These are phyloP conservation scores for Chionographis japonica DNA, from an alignment of 106 monocot species.

Conservation along the genomic window DNA sequence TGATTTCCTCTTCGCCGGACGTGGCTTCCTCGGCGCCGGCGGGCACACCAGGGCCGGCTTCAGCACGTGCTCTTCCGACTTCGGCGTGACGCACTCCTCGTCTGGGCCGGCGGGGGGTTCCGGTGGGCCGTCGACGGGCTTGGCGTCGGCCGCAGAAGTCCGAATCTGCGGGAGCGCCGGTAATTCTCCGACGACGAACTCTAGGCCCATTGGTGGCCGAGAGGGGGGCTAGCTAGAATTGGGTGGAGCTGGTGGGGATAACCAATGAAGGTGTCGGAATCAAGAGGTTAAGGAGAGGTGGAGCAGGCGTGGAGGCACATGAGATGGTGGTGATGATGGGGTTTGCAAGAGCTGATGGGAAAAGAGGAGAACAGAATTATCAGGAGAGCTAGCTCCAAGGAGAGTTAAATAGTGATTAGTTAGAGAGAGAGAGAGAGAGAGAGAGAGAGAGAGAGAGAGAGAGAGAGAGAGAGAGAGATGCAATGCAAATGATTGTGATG, in stretches of 20 bases:
- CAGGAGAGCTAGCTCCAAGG: background rate
- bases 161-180: background rate
- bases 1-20: conserved; percentile 18
- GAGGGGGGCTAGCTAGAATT: background rate
- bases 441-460: conserved; percentile 7
- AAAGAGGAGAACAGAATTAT: conserved; percentile 1
- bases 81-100: conserved; percentile 11
- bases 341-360: background rate
- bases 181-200: background rate
- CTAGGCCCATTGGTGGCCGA: conserved; percentile 2
- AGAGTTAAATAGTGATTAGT: background rate
- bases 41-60: conserved; percentile 24
- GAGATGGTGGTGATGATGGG: conserved; percentile 19
- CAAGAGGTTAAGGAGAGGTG: background rate
- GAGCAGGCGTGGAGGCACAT: conserved; percentile 14
- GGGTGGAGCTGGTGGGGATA: background rate
- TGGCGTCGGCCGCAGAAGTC: background rate
- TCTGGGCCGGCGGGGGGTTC: background rate
- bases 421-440: conserved; percentile 3
- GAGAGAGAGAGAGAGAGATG: background rate
- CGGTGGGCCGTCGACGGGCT: no score
- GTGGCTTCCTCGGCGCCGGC: conserved; percentile 36
- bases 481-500: background rate
- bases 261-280: no score
- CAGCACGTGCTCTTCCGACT: conserved; percentile 10